Evolutionary conservation across 2,329 filamentous ascomycete genomes (phyloP), one percentile per base, ranked within the genome.

Genomic region (Penicillium digitatum): DNA sequence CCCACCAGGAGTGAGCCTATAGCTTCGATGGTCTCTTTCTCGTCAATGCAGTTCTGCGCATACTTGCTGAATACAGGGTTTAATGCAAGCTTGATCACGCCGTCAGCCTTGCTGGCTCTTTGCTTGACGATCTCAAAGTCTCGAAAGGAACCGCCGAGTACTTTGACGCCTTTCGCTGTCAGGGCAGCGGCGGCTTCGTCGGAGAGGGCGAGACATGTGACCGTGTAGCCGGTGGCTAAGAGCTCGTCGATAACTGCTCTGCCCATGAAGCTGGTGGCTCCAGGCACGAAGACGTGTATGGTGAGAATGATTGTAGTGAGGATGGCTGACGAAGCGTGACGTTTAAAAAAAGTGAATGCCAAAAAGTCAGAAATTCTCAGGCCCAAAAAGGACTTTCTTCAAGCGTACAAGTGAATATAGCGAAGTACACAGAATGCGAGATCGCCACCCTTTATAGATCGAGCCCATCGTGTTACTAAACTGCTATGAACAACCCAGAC

Each of bases 191-290:
- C 71, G 20, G 62, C 61, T 20, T 58, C 57, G 8, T 73, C 69
- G 16, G 58, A 70, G 45, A 76, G 77, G 14, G 73, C 67, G 44
- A 79, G 72, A 8, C 72, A 77, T 14, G 74, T 61, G 29, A 80
- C 75, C 5, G 57, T 63, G 57, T 78, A 74, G 42, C 76, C 76
- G 26, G 66, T 57, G 5, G 58, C 26, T 14, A 78, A 61, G 12
- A 79, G 71, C 32, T 75, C 72, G 47, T 73, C 54, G 22, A 73
- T 68, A 14, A 78, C 67, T 7, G 70, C 66, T 20, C 64, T 61
- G 59, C 77, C 77, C 52, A 79, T 68, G 55, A 74, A 78, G 60
- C 77, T 76, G 7, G 75, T 72, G 5, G 75, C 70, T 38, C 77
- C 77, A 7, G 77, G 79, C 8, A 62, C 58, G 24, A 63, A 63